Evolutionary conservation across 2,329 filamentous ascomycete genomes (phyloP), one percentile per base, ranked within the genome.

Genomic region (Colletotrichum siamense): DNA sequence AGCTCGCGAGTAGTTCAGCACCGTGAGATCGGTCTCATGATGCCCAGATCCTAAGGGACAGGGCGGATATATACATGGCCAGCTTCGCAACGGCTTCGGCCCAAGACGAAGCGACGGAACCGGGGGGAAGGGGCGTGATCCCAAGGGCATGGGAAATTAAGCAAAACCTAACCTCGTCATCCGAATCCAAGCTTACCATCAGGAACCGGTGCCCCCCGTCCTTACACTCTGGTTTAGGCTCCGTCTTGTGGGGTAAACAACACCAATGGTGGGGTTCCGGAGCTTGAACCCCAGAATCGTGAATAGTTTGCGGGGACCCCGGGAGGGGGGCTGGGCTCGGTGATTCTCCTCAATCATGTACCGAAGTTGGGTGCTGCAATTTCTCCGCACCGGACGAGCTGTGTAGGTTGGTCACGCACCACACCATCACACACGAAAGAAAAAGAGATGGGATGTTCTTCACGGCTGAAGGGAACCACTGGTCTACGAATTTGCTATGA

Each of bases 271-370:
- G 55, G 22, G 16, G 16, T 7, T 26, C 62, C 59, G 59, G 61
- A 71, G 62, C 44, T 44, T 49, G 44, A 66, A 71, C 68, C 68
- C 69, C 63, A 66, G 68, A 71, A 62, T 74, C 67, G 32, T 55
- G 55, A 22, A n/a, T 52, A 72, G 26, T 39, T 36, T 70, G 57
- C 57, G 68, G 68, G 57, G 68, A 22, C 68, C 57, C 68, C 26
- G 57, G 68, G 70, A 49, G 62, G 44, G 18, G 39, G 61, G 61
- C 34, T 52, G 61, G 62, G 49, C 74, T 76, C 74, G 70, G 74
- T 44, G 59, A 61, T 66, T 76, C 70, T 65, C 44, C 64, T 62
- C 28, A 69, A 74, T 76, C 59, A 69, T 76, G 64, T 7, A 55
- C 74, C 74, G 74, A 76, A 65, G 8, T 22, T 36, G 30, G 32